Conservation (phyloP, 2,329 filamentous ascomycete genomes). For the Talaromyces sp. region DNA sequence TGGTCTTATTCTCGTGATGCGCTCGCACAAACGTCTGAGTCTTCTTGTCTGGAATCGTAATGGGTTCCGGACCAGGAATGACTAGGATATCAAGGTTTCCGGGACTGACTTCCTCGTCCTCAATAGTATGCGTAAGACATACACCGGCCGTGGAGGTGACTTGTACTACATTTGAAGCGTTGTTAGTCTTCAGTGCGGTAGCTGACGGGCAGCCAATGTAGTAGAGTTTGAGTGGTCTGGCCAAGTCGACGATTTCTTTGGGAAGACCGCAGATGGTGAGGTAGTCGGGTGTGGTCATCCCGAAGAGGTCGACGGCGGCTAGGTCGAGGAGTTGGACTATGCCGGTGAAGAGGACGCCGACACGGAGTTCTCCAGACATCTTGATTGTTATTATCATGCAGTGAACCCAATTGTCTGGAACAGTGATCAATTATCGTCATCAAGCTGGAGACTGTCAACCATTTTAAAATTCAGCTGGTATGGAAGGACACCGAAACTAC, state of each 20-base stretch:
- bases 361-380: background rate
- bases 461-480: no score
- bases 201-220: conserved; percentile 27
- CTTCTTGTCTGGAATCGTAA: conserved; percentile 25
- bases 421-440: no score
- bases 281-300: conserved; percentile 30
- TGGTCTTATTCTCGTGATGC: conserved; percentile 30
- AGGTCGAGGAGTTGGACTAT: conserved; percentile 40
- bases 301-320: conserved; percentile 37
- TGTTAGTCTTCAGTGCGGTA: background rate
- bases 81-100: conserved; percentile 37
- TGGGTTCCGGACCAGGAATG: conserved; percentile 38
- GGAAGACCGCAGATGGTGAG: conserved; percentile 32
- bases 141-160: conserved; percentile 29
- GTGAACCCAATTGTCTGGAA: background rate
- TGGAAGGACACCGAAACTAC: background rate
- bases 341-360: conserved; percentile 37
- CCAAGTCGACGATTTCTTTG: conserved; percentile 27
- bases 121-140: conserved; percentile 26
- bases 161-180: conserved; percentile 1
- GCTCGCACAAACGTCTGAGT: conserved; percentile 31
- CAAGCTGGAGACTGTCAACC: no score
- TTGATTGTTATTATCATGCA: background rate
- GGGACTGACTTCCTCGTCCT: conserved; percentile 31
- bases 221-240: conserved; percentile 28